phyloP scores from a whole-genome alignment of 2,329 filamentous ascomycete genomes.

The Fusarium caatingaense region DNA sequence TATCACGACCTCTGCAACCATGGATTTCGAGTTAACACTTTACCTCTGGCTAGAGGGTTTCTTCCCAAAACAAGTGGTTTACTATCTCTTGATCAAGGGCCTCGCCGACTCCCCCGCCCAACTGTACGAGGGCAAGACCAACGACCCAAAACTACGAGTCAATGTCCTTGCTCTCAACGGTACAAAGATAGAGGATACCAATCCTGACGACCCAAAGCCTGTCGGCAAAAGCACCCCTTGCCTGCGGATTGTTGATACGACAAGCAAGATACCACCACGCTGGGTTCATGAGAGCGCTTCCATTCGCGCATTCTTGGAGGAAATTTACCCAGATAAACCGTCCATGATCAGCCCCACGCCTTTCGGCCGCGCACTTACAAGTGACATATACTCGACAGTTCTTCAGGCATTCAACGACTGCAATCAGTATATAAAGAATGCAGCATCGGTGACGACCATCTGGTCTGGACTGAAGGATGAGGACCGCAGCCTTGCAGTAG shows the following conservation, averaged over 20 bases:
- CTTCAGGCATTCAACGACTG: not conserved
- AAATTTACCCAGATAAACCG: not conserved
- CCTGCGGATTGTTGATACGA: not conserved
- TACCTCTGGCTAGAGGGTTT: slow-evolving; percentile 8
- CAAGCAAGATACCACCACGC: not conserved
- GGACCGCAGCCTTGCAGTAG: not conserved
- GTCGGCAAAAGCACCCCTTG: not conserved
- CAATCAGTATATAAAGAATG: not conserved
- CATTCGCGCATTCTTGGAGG: not conserved
- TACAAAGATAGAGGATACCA: not conserved
- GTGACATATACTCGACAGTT: not conserved
- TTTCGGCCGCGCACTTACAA: not conserved
- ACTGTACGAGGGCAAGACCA: not conserved
- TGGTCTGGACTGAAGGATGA: not conserved
- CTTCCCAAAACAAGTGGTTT: not conserved
- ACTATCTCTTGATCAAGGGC: not conserved
- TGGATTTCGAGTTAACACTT: not conserved
- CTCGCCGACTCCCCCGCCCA: not conserved
- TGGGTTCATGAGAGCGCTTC: not conserved
- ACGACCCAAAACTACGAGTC: not conserved
- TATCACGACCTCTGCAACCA: not conserved
- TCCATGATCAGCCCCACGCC: not conserved
- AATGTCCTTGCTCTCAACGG: not conserved
- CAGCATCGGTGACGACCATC: not conserved
- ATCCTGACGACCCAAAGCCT: not conserved